phyloP scores from a whole-genome alignment of 257 asterid genomes.

The Handroanthus guayacan region DNA sequence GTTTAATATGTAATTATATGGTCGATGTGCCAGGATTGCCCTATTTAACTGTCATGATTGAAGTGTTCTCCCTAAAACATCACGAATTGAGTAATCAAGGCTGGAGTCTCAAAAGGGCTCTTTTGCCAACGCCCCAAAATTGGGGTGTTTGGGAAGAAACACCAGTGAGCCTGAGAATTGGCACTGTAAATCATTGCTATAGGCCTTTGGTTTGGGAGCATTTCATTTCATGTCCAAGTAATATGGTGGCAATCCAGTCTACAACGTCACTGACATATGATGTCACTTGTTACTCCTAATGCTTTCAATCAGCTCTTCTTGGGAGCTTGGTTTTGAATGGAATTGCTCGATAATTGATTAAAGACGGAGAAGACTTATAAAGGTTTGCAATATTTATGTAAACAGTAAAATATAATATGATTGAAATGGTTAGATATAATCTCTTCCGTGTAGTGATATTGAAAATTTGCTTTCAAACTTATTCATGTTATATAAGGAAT shows the following conservation, averaged over 20 bases:
- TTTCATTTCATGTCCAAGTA: conserved; percentile 49
- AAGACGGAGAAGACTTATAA: too few species aligned
- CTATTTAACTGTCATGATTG: conserved; percentile 42
- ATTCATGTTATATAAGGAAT: too few species aligned
- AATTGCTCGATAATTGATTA: too few species aligned
- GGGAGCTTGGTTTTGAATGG: not conserved
- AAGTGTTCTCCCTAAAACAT: conserved; percentile 53
- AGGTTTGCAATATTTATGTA: too few species aligned
- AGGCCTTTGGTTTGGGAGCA: conserved; percentile 95
- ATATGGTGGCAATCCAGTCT: conserved; percentile 24
- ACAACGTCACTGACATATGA: not conserved
- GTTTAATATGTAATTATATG: not conserved
- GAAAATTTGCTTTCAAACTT: too few species aligned
- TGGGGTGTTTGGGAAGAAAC: conserved; percentile 58
- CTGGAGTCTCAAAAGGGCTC: conserved; percentile 89
- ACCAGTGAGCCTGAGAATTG: conserved; percentile 88
- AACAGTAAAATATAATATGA: not conserved
- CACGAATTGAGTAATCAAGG: conserved; percentile 61
- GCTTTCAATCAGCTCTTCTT: not conserved
- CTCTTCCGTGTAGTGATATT: too few species aligned
- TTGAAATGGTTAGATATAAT: too few species aligned
- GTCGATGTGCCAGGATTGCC: conserved; percentile 31
- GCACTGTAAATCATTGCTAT: conserved; percentile 62
- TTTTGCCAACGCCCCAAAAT: conserved; percentile 38
- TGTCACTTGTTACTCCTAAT: not conserved